Base-by-base conservation (phyloP, 768 basidiomycete species). In the Sistotremastrum niveocremeum region DNA sequence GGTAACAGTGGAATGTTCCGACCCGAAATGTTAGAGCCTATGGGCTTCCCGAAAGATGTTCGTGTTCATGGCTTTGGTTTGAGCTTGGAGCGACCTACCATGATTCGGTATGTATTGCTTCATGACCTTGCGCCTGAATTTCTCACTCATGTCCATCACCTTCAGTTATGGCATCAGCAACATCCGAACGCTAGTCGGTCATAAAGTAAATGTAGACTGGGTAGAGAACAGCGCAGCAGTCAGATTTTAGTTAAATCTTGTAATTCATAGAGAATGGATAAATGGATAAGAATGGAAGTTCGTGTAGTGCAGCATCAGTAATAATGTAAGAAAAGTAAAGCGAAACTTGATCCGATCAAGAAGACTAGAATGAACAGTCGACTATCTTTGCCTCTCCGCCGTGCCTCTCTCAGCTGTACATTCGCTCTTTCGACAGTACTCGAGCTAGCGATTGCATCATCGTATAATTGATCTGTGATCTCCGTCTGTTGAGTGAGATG, bases 1-100 rank as follows among this genome's bases (percentile, higher is more conserved):
- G 94, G 94, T 34, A 98, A 98, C 66, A 94, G 90, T 59, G 95
- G 95, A 28, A 94, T 99, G 86, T 99, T 99, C 80, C 79, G 95
- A 34, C 95, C 95, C 3, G 95, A 99, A 62, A 97, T 99, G 94
- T 70, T 99, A 33, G 91, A 91, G 60, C 91, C 95, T 5, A 97
- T 98, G 93, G 95, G 95, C 33, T 81, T 98, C 60, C 95, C 95
- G 0, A 84, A 87, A 52, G 91, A 91, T 57, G 90, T 98, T 7
- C 81, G 91, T 29, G 94, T 97, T 29, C 87, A 91, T 51, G 95
- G 95, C 11, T 99, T 93, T 89, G 95, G 95, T 41, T 75, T 99
- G 51, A 76, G 81, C 57, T 68, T 98, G 31, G 95, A 99, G 67
- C 69, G 95, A 50, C 95, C 95, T 11, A 98, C 95, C 1, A 98